Evolutionary conservation across 1,284 basidiomycete species (phyloP).

Genomic region (Puccinia triticina): DNA sequence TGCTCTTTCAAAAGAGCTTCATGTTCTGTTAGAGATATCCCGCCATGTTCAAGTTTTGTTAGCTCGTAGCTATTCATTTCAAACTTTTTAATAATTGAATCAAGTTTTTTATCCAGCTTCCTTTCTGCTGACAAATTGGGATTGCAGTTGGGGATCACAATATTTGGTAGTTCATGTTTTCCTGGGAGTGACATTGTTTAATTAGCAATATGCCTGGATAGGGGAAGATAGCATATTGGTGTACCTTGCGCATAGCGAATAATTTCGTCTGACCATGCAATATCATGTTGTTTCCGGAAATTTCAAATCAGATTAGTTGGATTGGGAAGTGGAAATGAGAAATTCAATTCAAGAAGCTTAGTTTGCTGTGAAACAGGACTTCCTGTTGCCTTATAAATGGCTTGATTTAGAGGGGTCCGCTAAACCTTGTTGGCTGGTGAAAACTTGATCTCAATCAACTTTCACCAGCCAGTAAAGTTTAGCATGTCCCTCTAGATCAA

Average conservation of each 20-base stretch:
- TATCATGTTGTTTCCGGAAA: not conserved
- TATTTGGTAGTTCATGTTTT: not conserved
- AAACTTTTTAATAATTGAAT: not conserved
- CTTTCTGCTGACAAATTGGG: not conserved
- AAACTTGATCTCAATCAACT: no score
- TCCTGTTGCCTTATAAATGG: no score
- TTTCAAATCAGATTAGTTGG: not conserved
- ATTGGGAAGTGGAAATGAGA: not conserved
- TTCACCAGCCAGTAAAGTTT: no score
- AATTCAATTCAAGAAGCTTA: not conserved
- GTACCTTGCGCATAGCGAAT: conserved; percentile 2
- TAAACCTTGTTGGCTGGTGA: no score
- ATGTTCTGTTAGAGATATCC: not conserved
- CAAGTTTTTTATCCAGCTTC: not conserved
- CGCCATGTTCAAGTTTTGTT: not conserved
- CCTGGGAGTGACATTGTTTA: not conserved
- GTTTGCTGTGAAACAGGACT: no score
- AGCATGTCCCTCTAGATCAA: no score
- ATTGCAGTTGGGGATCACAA: not conserved
- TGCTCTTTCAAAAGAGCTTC: not conserved
- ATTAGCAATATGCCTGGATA: not conserved
- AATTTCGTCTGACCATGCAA: not conserved
- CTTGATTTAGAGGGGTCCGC: no score
- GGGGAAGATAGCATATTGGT: not conserved
- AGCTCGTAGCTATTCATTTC: not conserved